Conservation (phyloP, 2,329 filamentous ascomycete species). For the Fusarium tanahbumbuense region DNA sequence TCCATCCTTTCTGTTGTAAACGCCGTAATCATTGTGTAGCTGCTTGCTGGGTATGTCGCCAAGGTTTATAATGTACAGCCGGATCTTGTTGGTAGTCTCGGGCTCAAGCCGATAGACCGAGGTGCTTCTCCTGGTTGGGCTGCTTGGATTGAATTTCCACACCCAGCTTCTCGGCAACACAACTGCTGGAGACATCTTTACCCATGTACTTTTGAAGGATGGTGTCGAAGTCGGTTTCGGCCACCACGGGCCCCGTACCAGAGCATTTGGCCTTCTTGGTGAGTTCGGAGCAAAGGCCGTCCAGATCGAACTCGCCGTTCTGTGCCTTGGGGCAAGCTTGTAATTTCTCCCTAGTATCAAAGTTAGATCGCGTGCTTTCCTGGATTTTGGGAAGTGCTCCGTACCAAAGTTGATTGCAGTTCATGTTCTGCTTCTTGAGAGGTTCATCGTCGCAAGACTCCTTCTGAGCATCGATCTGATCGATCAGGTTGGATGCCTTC, state of each 20-base stretch:
- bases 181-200: slow-evolving; percentile 52
- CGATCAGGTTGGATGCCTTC: slow-evolving; percentile 72
- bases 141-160: slow-evolving; percentile 58
- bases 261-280: slow-evolving; percentile 97
- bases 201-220: slow-evolving; percentile 76
- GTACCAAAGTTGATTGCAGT: slow-evolving; percentile 94
- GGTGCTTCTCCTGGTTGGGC: slow-evolving; percentile 34
- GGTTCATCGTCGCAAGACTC: slow-evolving; percentile 76
- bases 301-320: slow-evolving; percentile 91
- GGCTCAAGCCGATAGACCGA: slow-evolving; percentile 34
- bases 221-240: slow-evolving; percentile 86
- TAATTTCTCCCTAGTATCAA: slow-evolving; percentile 79
- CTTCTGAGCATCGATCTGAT: slow-evolving; percentile 80
- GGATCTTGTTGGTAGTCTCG: slow-evolving; percentile 17
- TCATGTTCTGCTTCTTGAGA: slow-evolving; percentile 71
- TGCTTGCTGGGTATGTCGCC: slow-evolving; percentile 35
- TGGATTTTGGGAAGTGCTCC: slow-evolving; percentile 49
- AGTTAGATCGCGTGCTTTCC: slow-evolving; percentile 54
- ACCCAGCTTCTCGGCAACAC: slow-evolving; percentile 66
- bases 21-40: slow-evolving; percentile 43
- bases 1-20: slow-evolving; percentile 45
- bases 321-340: slow-evolving; percentile 89
- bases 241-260: slow-evolving; percentile 87
- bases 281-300: slow-evolving; percentile 90
- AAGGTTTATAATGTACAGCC: slow-evolving; percentile 44